Base-by-base conservation (phyloP, 164 flowering plant genomes). In the Magnolia sinica region DNA sequence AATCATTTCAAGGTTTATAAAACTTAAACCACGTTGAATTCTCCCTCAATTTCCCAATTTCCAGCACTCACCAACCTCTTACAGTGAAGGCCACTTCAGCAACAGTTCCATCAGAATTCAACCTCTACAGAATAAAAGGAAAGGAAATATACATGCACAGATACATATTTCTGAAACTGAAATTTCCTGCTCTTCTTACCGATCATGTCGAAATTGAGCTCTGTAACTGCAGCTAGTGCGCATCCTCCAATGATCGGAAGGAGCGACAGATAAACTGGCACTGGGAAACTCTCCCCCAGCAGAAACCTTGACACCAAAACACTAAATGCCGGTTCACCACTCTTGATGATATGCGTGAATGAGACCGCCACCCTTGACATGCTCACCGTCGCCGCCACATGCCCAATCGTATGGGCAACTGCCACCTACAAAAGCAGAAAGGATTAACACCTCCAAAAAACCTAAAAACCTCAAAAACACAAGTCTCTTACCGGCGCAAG, bases 301-400 rank as follows among this genome's bases (percentile, higher is more conserved):
- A 92, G 64, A 77, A 89, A 82, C 79, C 91, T 87, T 11, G 96
- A 91, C 52, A 93, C 94, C 88, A 93, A 76, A 0, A 91, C 98
- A 71, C 92, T 90, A 78, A 93, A 93, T 75, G 94, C 95, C 58
- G 96, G 97, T 80, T 93, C 97, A n/a, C 88, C 91, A 78, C 93
- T 89, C 87, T 93, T 93, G 82, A 93, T 93, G 79, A 91, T 91
- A 75, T 91, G 97, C 61, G 97, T 93, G 81, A 93, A 93, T 8
- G 96, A 93, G 64, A 93, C 96, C 13, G 93, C 98, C 68, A 90
- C 96, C 85, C 91, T 93, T 10, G 96, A 90, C 94, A 93, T 90
- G 64, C 95, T 91, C 73, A 93, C 93, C 0, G 93, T 91, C 0
- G 96, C 96, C 13, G 93, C 94, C 7, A 93, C 95, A 86, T 93